phyloP scores from a whole-genome alignment of 768 basidiomycete species.

The Leucosporidium creatinivorum region DNA sequence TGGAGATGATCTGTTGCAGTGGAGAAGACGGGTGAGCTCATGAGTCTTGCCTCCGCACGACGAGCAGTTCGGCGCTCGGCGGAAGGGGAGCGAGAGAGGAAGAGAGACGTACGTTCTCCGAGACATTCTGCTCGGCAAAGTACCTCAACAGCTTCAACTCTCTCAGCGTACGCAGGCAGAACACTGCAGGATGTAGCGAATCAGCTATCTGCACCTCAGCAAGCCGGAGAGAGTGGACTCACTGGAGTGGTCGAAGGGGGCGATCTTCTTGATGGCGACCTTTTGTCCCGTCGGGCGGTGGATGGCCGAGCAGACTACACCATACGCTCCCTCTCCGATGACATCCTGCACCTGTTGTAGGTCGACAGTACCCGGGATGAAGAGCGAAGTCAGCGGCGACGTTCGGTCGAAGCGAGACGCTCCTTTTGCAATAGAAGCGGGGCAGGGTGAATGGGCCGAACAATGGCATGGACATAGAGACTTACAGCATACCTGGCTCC shows the following conservation, averaged over 20 bases:
- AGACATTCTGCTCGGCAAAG: slow-evolving; percentile 41
- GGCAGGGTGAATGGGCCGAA: neutral
- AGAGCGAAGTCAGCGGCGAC: neutral
- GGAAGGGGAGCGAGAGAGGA: neutral
- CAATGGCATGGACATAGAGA: neutral
- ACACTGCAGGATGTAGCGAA: slow-evolving; percentile 49
- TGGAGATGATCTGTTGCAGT: slow-evolving; percentile 70
- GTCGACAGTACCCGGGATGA: neutral
- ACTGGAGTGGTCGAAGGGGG: slow-evolving; percentile 78
- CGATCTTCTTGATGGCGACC: slow-evolving; percentile 94
- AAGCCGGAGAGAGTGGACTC: neutral
- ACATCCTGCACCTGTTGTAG: slow-evolving; percentile 25
- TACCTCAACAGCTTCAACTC: slow-evolving; percentile 91
- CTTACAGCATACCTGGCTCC: slow-evolving; percentile 23
- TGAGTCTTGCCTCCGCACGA: neutral
- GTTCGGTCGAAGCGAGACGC: neutral
- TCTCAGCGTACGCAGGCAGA: slow-evolving; percentile 70
- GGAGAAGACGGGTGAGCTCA: neutral
- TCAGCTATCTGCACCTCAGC: neutral
- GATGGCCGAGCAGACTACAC: slow-evolving; percentile 58
- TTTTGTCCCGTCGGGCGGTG: slow-evolving; percentile 69
- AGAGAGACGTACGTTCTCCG: slow-evolving; percentile 41
- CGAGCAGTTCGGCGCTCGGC: neutral
- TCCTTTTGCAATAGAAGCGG: neutral
- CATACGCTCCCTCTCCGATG: slow-evolving; percentile 84